Evolutionary conservation across 2,329 filamentous ascomycete genomes (phyloP).

Genomic region (Ophiostoma tasmaniense): DNA sequence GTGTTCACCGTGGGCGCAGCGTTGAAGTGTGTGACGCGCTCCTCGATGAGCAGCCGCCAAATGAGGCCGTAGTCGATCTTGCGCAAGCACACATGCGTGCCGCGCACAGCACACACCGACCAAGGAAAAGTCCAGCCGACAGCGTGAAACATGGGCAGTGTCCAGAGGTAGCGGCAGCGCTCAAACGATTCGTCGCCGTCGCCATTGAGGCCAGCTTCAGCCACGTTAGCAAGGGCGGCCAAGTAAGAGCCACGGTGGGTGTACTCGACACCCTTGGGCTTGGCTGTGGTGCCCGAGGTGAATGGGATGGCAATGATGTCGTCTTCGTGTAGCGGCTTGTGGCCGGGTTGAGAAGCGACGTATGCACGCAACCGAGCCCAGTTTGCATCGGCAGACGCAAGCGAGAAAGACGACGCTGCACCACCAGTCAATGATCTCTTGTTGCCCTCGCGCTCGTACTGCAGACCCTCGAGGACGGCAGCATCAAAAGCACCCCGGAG

Average conservation of each 20-base stretch:
- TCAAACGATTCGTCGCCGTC: constrained; percentile 29
- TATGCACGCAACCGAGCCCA: constrained; percentile 72
- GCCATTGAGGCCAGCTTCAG: constrained; percentile 75
- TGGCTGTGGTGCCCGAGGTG: constrained; percentile 85
- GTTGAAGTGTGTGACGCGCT: constrained; percentile 89
- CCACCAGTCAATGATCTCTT: background rate
- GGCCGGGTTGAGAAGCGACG: constrained; percentile 12
- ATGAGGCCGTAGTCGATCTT: constrained; percentile 94
- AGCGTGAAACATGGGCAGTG: constrained; percentile 74
- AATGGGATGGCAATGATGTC: constrained; percentile 81
- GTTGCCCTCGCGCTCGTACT: constrained; percentile 47
- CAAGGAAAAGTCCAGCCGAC: constrained; percentile 83
- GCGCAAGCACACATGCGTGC: constrained; percentile 88
- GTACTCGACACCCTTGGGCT: constrained; percentile 87
- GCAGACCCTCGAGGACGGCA: constrained; percentile 71
- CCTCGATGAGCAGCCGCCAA: constrained; percentile 78
- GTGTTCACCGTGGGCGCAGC: constrained; percentile 96
- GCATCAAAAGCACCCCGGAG: constrained; percentile 73
- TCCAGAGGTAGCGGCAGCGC: constrained; percentile 81
- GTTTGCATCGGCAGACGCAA: constrained; percentile 39
- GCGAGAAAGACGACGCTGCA: background rate
- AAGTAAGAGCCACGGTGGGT: constrained; percentile 85
- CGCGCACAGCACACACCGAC: constrained; percentile 79
- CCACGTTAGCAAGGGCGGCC: constrained; percentile 72
- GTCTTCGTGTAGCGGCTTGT: constrained; percentile 58